These are phyloP conservation scores for Chytriomyces sp. DNA, from an alignment of 192 early-diverging fungal genomes.

Conservation along the genomic window DNA sequence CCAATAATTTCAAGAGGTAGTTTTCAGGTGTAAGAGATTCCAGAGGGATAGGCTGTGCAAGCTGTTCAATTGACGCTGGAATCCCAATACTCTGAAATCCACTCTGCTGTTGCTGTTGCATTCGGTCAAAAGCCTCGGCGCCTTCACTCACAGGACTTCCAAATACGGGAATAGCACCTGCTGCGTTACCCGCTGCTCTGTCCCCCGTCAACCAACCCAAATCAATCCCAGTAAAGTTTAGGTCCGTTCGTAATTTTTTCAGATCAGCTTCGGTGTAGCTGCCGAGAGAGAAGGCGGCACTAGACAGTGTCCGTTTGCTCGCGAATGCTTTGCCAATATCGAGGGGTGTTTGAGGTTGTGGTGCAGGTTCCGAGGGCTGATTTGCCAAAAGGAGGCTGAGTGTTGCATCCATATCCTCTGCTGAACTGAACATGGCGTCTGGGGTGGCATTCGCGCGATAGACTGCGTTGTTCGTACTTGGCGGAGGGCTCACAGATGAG, in stretches of 20 bases:
- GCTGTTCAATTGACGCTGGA: conserved; percentile 3
- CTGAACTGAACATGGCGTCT: conserved; percentile 3
- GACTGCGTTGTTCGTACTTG: not conserved
- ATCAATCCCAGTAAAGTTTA: conserved; percentile 29
- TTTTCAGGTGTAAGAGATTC: conserved; percentile 24
- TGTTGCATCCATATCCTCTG: conserved; percentile 20
- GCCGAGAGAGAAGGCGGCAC: conserved; percentile 48
- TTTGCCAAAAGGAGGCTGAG: not conserved
- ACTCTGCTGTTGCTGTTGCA: not conserved
- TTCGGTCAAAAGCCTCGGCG: not conserved
- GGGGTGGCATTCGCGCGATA: not conserved
- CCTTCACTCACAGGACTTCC: not conserved
- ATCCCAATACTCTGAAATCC: conserved; percentile 2
- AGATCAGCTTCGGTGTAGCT: conserved; percentile 43
- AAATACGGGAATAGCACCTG: not conserved
- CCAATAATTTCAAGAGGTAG: conserved; percentile 16
- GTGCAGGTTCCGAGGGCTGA: not conserved
- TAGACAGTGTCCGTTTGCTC: conserved; percentile 41
- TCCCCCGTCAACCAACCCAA: conserved; percentile 14
- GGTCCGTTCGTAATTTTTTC: conserved; percentile 42
- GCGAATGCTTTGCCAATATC: conserved; percentile 19
- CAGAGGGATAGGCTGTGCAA: conserved; percentile 20
- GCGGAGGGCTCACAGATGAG: not conserved
- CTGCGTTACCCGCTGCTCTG: not conserved
- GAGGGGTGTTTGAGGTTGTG: not conserved